phyloP scores from a whole-genome alignment of 495 filamentous ascomycete genomes.

The Neurospora sp. region DNA sequence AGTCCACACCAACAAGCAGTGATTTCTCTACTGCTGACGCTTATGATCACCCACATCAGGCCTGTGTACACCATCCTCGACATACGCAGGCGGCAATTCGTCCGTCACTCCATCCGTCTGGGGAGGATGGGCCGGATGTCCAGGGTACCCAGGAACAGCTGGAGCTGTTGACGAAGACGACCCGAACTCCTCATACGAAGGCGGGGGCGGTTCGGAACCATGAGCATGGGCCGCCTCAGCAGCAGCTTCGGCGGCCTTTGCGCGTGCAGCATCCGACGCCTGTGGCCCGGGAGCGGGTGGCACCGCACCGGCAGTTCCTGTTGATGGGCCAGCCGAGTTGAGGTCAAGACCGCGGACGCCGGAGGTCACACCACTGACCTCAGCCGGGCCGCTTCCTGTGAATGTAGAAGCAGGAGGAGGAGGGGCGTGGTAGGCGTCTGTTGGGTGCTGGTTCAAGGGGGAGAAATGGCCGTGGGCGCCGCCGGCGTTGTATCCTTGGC shows the following conservation, averaged over 20 bases:
- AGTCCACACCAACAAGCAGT: neutral
- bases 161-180: neutral
- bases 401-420: neutral
- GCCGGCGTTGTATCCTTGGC: neutral
- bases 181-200: neutral
- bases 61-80: slow-evolving; percentile 4
- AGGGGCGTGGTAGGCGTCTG: neutral
- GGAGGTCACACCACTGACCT: neutral
- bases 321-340: slow-evolving; percentile 1
- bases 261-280: slow-evolving; percentile 1
- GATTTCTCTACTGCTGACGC: slow-evolving; percentile 1
- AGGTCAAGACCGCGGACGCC: slow-evolving; percentile 1
- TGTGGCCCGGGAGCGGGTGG: neutral
- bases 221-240: slow-evolving; percentile 3
- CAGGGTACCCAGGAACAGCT: slow-evolving; percentile 7
- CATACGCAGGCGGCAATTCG: slow-evolving; percentile 17
- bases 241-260: slow-evolving; percentile 20
- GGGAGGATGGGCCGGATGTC: slow-evolving; percentile 1
- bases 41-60: slow-evolving; percentile 9
- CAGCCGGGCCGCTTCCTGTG: neutral
- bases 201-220: neutral
- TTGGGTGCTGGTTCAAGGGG: neutral
- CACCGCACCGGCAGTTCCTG: neutral
- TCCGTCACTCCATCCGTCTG: slow-evolving; percentile 3
- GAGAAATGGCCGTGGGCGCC: neutral